These are phyloP conservation scores for Backusella parvicylindrica DNA, from an alignment of 192 early-diverging fungal genomes.

Conservation along the genomic window DNA sequence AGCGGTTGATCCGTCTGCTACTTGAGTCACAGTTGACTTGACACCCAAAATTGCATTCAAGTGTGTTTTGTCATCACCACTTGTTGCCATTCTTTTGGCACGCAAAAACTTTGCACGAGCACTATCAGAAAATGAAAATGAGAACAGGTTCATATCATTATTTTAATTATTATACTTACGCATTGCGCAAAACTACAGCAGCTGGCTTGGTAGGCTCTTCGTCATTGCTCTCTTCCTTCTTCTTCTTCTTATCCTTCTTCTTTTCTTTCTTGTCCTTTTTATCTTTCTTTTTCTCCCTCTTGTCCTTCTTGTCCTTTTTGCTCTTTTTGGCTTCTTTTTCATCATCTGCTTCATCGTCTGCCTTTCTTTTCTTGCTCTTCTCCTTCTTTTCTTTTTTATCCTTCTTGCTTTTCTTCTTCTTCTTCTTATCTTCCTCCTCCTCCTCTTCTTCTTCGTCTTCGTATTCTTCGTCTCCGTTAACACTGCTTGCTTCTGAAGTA, in stretches of 20 bases:
- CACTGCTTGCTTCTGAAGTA: slow-evolving; percentile 34
- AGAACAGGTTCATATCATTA: background rate
- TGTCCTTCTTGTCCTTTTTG: slow-evolving; percentile 34
- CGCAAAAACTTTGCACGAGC: slow-evolving; percentile 43
- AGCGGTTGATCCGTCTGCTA: background rate
- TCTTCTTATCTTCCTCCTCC: slow-evolving; percentile 35
- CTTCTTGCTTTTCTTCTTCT: slow-evolving; percentile 33
- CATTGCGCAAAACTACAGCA: slow-evolving; percentile 40
- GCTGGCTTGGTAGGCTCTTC: slow-evolving; percentile 18
- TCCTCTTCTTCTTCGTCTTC: slow-evolving; percentile 31
- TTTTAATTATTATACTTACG: slow-evolving; percentile 33
- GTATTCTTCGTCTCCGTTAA: slow-evolving; percentile 30
- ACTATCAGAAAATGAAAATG: slow-evolving; percentile 10
- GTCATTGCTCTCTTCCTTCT: slow-evolving; percentile 26
- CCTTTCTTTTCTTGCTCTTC: slow-evolving; percentile 25
- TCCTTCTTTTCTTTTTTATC: slow-evolving; percentile 34
- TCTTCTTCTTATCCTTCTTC: slow-evolving; percentile 24
- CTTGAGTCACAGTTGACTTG: slow-evolving; percentile 26
- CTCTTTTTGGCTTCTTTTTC: slow-evolving; percentile 31
- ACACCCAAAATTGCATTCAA: slow-evolving; percentile 56
- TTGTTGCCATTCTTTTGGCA: slow-evolving; percentile 46
- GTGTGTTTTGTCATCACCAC: slow-evolving; percentile 31
- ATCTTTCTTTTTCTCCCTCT: slow-evolving; percentile 40
- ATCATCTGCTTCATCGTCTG: slow-evolving; percentile 36
- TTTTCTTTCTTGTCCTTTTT: slow-evolving; percentile 33